Percentiles rank a stretch among this genome's conserved stretches.
Evolutionary conservation across 192 early-diverging fungal genomes (phyloP).

Genomic region (Podila horticola): DNA sequence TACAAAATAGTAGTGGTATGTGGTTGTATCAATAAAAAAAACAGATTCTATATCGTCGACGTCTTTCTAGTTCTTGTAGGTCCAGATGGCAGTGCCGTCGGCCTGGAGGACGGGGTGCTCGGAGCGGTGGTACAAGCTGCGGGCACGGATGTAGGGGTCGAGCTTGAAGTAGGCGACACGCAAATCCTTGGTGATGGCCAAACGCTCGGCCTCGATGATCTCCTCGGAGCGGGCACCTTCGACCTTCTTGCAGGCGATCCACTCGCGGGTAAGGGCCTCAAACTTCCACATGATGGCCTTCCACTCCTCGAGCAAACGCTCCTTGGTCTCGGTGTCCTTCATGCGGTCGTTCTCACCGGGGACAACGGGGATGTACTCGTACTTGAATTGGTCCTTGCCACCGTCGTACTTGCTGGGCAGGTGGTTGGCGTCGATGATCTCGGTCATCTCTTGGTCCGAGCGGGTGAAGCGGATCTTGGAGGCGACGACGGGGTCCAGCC

Average conservation of each 20-base stretch:
- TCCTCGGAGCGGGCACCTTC: conserved; percentile 37
- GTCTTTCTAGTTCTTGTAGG: conserved; percentile 26
- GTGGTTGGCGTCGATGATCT: conserved; percentile 69
- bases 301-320: conserved; percentile 43
- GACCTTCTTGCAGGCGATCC: conserved; percentile 49
- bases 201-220: conserved; percentile 54
- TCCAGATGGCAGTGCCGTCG: conserved; percentile 39
- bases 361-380: conserved; percentile 55
- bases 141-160: conserved; percentile 60
- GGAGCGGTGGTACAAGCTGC: conserved; percentile 51
- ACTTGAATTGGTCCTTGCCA: conserved; percentile 65
- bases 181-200: conserved; percentile 48
- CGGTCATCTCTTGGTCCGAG: conserved; percentile 65
- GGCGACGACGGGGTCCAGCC: conserved; percentile 92
- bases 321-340: conserved; percentile 54
- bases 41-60: too few species aligned
- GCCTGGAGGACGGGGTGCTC: conserved; percentile 40
- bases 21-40: too few species aligned
- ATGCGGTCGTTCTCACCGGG: conserved; percentile 57
- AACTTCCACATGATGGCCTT: conserved; percentile 51
- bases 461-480: conserved; percentile 86
- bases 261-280: conserved; percentile 60
- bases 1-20: too few species aligned
- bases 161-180: conserved; percentile 56
- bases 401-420: conserved; percentile 68